Evolutionary conservation across 768 basidiomycete species (phyloP).

Genomic region (Pleurotus ostreatus): DNA sequence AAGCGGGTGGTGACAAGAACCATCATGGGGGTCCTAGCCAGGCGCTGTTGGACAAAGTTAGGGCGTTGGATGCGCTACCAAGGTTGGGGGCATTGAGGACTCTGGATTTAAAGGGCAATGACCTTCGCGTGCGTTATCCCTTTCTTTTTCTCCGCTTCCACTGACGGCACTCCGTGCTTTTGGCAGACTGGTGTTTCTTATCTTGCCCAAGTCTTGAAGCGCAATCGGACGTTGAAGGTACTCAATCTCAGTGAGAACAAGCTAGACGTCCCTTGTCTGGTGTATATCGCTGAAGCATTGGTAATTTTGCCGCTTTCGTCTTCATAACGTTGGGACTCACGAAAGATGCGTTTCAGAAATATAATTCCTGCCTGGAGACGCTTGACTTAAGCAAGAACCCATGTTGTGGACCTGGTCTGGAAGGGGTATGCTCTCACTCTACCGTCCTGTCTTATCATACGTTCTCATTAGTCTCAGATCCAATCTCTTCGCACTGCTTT

Average conservation of each 20-base stretch:
- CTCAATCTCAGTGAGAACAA: constrained; percentile 94
- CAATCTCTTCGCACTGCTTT: constrained; percentile 90
- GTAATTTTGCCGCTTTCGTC: constrained; percentile 32
- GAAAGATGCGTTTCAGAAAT: constrained; percentile 59
- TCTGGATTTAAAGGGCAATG: constrained; percentile 89
- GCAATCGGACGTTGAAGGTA: constrained; percentile 92
- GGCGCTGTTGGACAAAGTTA: constrained; percentile 81
- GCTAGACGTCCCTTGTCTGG: constrained; percentile 78
- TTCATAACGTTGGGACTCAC: neutral
- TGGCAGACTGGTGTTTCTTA: constrained; percentile 75
- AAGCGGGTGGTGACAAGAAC: neutral
- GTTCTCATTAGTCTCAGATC: constrained; percentile 39
- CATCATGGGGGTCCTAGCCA: constrained; percentile 58
- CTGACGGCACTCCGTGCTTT: constrained; percentile 17
- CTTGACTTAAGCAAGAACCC: constrained; percentile 92
- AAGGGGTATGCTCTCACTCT: constrained; percentile 59
- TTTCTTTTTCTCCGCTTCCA: neutral
- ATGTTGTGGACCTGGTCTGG: constrained; percentile 82
- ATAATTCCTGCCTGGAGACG: constrained; percentile 90
- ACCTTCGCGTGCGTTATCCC: constrained; percentile 68
- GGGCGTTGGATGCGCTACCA: constrained; percentile 85
- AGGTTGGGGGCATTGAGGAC: constrained; percentile 83
- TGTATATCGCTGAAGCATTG: constrained; percentile 82
- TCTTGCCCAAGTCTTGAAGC: constrained; percentile 91
- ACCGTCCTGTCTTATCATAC: neutral